Percentiles rank a stretch among this genome's conserved stretches.
Evolutionary conservation across 208 protist genomes (phyloP).

Genomic region (Acanthamoeba lenticulata): DNA sequence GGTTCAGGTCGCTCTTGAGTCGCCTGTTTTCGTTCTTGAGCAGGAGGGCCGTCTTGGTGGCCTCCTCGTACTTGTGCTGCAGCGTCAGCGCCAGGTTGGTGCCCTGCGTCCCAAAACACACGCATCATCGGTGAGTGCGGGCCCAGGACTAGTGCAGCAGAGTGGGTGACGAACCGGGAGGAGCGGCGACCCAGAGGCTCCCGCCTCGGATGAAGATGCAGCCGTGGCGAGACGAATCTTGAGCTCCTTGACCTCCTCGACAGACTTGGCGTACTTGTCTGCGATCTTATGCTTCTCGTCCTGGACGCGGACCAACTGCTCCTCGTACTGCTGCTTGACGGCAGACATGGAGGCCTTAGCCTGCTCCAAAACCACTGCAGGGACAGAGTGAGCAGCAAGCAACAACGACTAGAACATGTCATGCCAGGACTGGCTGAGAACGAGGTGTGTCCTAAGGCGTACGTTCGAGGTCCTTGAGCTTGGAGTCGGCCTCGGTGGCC

Average conservation of each 20-base stretch:
- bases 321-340: background rate
- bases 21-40: constrained; percentile 31
- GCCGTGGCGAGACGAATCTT: background rate
- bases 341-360: background rate
- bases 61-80: constrained; percentile 50
- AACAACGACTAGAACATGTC: background rate
- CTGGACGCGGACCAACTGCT: background rate
- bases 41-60: constrained; percentile 2
- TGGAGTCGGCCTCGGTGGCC: background rate
- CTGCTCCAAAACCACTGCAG: background rate
- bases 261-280: background rate
- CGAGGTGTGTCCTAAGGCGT: background rate
- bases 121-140: background rate
- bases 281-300: constrained; percentile 8
- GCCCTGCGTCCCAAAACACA: background rate
- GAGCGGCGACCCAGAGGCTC: background rate
- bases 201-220: background rate
- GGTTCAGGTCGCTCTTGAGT: constrained; percentile 19
- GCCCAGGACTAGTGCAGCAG: background rate
- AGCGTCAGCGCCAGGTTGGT: background rate
- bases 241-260: constrained; percentile 6
- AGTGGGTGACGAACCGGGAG: background rate
- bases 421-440: background rate
- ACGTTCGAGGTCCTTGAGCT: background rate
- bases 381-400: background rate